These are phyloP conservation scores for Akanthomyces dipterigenus DNA, from an alignment of 2,329 filamentous ascomycete species.

Conservation along the genomic window DNA sequence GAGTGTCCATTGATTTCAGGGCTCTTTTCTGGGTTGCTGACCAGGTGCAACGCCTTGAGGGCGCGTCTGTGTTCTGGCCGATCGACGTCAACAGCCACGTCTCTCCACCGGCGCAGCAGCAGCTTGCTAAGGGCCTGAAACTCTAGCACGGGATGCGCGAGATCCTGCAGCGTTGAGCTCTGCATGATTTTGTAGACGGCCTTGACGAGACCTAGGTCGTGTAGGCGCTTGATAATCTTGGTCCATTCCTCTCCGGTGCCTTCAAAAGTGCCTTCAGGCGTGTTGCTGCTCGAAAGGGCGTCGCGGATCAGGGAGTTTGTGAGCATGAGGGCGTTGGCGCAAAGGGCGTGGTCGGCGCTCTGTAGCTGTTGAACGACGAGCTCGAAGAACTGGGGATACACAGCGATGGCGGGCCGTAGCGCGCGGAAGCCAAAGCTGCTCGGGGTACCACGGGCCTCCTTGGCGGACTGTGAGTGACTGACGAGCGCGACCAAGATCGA, in stretches of 20 bases:
- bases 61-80: slow-evolving; percentile 81
- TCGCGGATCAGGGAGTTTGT: slow-evolving; percentile 95
- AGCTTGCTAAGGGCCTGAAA: slow-evolving; percentile 91
- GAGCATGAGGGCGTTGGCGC: slow-evolving; percentile 89
- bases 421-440: slow-evolving; percentile 81
- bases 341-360: slow-evolving; percentile 90
- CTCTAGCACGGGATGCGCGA: slow-evolving; percentile 83
- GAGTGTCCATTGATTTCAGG: slow-evolving; percentile 29
- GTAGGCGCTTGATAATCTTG: slow-evolving; percentile 86
- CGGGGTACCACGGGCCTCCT: slow-evolving; percentile 32
- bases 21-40: slow-evolving; percentile 62
- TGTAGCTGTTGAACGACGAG: slow-evolving; percentile 87
- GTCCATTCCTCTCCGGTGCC: slow-evolving; percentile 68
- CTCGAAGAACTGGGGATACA: slow-evolving; percentile 90
- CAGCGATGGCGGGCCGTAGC: slow-evolving; percentile 82
- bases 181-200: slow-evolving; percentile 92
- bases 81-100: slow-evolving; percentile 77
- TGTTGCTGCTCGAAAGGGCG: slow-evolving; percentile 68
- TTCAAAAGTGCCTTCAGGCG: slow-evolving; percentile 21
- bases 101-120: slow-evolving; percentile 78
- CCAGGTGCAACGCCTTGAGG: slow-evolving; percentile 76
- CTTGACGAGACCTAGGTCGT: slow-evolving; percentile 88
- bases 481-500: slow-evolving; percentile 92
- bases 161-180: slow-evolving; percentile 82
- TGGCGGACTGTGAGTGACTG: slow-evolving; percentile 65